Evolutionary conservation across 2,329 filamentous ascomycete genomes (phyloP), one percentile per base, ranked within the genome.

Genomic region (Xylaria sp.): DNA sequence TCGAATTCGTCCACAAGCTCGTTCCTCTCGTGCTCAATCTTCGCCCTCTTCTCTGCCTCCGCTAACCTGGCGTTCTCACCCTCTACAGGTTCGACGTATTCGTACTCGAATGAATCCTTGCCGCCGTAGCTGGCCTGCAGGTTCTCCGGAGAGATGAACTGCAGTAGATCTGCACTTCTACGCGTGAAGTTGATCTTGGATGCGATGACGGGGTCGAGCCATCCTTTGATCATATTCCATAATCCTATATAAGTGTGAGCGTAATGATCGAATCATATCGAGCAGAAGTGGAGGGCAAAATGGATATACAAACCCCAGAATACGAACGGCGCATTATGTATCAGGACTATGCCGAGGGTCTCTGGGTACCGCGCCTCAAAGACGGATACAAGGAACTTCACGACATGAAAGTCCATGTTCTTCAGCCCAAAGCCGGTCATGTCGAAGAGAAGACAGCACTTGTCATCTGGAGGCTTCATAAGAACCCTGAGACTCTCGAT

Each of bases 231-330:
- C 1, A 65, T 53, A 6, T 61, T 63, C 62, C 65, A 67, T 38
- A 67, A 56, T 4, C 62, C 65, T 67, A 19, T 45, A 1, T 19
- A 0, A 15, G 8, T 5, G 51, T 61, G 25, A 57, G 47, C 6
- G 33, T 15, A 15, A 1, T 7, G n/a, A 31, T 17, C n/a, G n/a
- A n/a, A n/a, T n/a, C n/a, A n/a, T n/a, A n/a, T n/a, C n/a, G n/a
- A n/a, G n/a, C n/a, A n/a, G n/a, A n/a, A n/a, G n/a, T n/a, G n/a
- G n/a, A n/a, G n/a, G n/a, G n/a, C n/a, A n/a, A n/a, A n/a, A n/a
- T n/a, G n/a, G n/a, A n/a, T n/a, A n/a, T 15, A 66, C 57, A 11
- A 35, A 67, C 65, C 65, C 65, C 65, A 67, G 9, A 67, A 67
- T 31, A 67, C 57, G 28, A 65, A 67, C 7, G 65, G 65, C 33